Percentiles rank a stretch among this genome's conserved stretches.
Evolutionary conservation across 2,329 filamentous ascomycete species (phyloP).

Genomic region (Microsporum canis): DNA sequence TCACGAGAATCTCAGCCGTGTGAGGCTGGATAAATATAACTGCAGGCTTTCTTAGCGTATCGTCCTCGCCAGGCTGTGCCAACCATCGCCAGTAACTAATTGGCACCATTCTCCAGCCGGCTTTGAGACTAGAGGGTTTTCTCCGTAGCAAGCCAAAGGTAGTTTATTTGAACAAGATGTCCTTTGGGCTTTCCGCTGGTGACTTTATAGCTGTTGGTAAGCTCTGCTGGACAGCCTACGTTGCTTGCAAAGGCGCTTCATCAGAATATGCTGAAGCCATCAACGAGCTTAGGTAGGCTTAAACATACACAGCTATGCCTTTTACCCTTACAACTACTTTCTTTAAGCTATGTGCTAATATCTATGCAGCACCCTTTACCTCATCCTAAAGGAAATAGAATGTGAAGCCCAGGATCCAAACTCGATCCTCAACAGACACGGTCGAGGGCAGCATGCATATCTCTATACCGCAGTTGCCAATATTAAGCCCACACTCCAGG

Average conservation of each 20-base stretch:
- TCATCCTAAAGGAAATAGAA: conserved; percentile 1
- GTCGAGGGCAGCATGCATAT: background rate
- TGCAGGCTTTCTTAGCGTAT: no score
- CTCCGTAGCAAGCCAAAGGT: no score
- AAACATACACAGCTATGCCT: background rate
- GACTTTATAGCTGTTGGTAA: background rate
- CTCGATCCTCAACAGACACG: background rate
- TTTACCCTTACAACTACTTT: background rate
- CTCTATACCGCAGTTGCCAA: background rate
- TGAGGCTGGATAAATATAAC: no score
- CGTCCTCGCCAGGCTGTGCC: no score
- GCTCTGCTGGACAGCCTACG: background rate
- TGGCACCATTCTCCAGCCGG: no score
- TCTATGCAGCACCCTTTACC: background rate
- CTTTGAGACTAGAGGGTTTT: no score
- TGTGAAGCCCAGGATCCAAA: background rate
- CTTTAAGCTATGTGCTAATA: background rate
- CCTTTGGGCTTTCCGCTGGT: background rate
- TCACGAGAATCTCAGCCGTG: no score
- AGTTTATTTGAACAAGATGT: background rate
- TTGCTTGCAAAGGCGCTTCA: background rate
- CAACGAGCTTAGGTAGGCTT: background rate
- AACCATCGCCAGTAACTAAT: no score
- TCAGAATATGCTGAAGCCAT: background rate
- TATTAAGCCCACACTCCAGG: background rate